phyloP scores from a whole-genome alignment of 257 asterid species.

The Jasminum sambac region DNA sequence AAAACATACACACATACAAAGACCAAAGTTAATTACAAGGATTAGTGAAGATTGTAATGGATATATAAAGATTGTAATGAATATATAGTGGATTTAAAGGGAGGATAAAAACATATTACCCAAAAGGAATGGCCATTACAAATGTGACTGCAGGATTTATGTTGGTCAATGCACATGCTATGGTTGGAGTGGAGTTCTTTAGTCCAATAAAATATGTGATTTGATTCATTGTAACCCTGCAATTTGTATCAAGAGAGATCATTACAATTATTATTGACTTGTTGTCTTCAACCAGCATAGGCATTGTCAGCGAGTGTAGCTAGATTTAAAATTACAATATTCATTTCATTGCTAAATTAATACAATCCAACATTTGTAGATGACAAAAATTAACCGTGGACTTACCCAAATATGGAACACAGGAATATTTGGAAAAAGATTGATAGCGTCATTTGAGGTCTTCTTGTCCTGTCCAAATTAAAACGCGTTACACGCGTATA shows the following conservation, averaged over 20 bases:
- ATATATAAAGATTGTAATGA: too few relatives aligned
- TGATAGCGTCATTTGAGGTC: slow-evolving; percentile 58
- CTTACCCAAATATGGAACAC: slow-evolving; percentile 82
- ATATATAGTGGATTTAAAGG: background rate
- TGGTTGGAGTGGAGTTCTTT: slow-evolving; percentile 83
- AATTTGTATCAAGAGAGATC: background rate
- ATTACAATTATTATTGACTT: background rate
- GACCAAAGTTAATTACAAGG: background rate
- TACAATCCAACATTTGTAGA: too few relatives aligned
- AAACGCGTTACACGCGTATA: background rate
- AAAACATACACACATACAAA: background rate
- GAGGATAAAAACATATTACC: slow-evolving; percentile 37
- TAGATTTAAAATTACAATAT: too few relatives aligned
- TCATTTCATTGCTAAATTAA: too few relatives aligned
- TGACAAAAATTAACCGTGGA: too few relatives aligned
- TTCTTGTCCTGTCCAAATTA: slow-evolving; percentile 51
- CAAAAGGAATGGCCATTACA: slow-evolving; percentile 65
- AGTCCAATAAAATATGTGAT: slow-evolving; percentile 81
- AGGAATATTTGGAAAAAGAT: slow-evolving; percentile 70
- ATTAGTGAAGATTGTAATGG: too few relatives aligned
- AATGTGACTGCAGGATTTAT: slow-evolving; percentile 78
- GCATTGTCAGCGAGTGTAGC: too few relatives aligned
- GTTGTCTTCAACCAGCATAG: background rate
- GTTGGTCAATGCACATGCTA: slow-evolving; percentile 81
- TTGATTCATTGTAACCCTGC: slow-evolving; percentile 83